Conservation (phyloP, 306 rosid genomes). For the Quercus bicolor region DNA sequence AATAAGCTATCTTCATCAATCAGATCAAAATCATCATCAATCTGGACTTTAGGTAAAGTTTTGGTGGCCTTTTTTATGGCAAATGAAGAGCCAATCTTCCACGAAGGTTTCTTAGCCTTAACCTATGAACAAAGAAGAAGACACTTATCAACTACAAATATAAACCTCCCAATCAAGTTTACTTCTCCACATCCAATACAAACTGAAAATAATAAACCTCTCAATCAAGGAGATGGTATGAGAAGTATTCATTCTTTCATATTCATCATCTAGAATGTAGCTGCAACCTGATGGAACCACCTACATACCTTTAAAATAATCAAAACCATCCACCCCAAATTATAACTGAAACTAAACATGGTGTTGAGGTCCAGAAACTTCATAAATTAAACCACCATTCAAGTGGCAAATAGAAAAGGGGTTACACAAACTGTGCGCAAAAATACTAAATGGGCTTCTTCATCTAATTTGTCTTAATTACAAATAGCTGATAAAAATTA, state of each 20-base stretch:
- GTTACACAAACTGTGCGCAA: no score
- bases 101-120: slow-evolving; percentile 67
- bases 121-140: slow-evolving; percentile 34
- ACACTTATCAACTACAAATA: slow-evolving; percentile 1
- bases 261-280: no score
- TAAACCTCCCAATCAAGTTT: slow-evolving; percentile 2
- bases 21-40: slow-evolving; percentile 76
- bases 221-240: not conserved
- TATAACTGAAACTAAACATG: no score
- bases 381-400: no score
- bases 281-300: no score
- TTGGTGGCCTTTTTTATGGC: slow-evolving; percentile 51
- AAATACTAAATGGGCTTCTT: no score
- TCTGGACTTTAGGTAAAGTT: slow-evolving; percentile 52
- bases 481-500: no score
- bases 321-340: no score
- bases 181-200: not conserved
- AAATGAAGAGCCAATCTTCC: slow-evolving; percentile 85
- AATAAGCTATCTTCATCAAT: slow-evolving; percentile 90
- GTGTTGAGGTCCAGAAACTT: no score
- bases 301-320: no score
- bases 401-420: no score
- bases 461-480: no score
- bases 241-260: not conserved
- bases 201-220: not conserved